Base-by-base conservation (phyloP, 1,284 basidiomycete genomes). In the Irpex lacteus region DNA sequence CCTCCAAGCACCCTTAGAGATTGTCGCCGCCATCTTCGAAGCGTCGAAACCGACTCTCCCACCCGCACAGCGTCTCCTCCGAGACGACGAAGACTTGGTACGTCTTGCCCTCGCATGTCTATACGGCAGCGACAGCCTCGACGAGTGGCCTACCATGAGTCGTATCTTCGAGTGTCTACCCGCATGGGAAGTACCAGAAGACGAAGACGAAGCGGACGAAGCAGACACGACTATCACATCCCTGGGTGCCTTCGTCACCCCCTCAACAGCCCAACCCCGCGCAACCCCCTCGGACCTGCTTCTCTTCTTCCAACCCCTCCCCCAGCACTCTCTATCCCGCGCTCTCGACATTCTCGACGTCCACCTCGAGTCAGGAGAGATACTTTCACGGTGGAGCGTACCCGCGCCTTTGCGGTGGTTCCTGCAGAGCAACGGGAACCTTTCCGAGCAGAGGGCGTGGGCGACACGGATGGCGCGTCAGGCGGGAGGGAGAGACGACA, bases 151-250 rank as follows among this genome's bases (percentile, higher is more conserved):
- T 0, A 88, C 82, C 1, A 97, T 97, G 95, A 93, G 90, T 68
- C 81, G 82, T 40, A 93, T 98, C 63, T 98, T 98, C 74, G 96
- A 98, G 74, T 98, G 95, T 73, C 81, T 98, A 53, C 96, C 96
- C 0, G 95, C 90, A 6, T 98, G 94, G 94, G 88, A 90, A 65
- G 81, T 88, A 36, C 73, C 77, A 26, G 81, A 82, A 9, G 84
- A 85, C 60, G 82, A 83, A 47, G 83, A 85, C 59, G 85, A 91
- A 62, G 84, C 82, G 52, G 92, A 93, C 67, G 87, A 88, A 60
- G 88, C 86, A 11, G 88, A 94, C 62, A 91, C 90, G 11, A 96
- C 93, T 0, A 81, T 96, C 55, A 76, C 85, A 5, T 94, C 92
- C 8, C 85, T 97, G 15, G 91, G 90, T 15, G 79, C 85, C 7